Conservation (phyloP, 108 stramenopile species). For the Cyclotella sp. region DNA sequence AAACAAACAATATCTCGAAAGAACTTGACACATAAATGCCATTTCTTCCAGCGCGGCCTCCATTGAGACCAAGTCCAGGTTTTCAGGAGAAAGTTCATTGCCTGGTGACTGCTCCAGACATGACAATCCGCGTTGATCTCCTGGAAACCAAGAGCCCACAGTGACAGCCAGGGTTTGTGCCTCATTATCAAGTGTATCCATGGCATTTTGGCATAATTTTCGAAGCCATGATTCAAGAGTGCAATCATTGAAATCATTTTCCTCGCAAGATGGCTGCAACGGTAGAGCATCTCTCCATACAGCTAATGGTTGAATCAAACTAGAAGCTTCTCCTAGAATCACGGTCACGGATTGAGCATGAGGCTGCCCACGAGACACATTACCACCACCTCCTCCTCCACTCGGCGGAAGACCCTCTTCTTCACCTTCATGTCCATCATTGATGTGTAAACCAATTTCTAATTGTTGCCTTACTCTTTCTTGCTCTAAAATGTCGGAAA, state of each 20-base stretch:
- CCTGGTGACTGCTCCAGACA: slow-evolving; percentile 19
- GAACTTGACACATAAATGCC: slow-evolving; percentile 79
- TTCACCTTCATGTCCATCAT: slow-evolving; percentile 51
- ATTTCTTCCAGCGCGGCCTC: slow-evolving; percentile 82
- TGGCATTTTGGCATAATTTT: slow-evolving; percentile 60
- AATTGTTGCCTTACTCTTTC: slow-evolving; percentile 37
- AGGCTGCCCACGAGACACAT: slow-evolving; percentile 41
- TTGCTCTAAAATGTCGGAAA: slow-evolving; percentile 48
- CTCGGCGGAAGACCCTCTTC: slow-evolving; percentile 27
- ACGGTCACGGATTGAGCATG: slow-evolving; percentile 74
- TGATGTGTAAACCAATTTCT: slow-evolving; percentile 41
- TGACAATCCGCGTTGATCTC: slow-evolving; percentile 49
- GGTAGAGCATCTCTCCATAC: slow-evolving; percentile 71
- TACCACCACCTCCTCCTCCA: neutral
- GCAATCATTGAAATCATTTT: neutral
- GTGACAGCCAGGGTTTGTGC: slow-evolving; percentile 68
- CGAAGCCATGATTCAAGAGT: slow-evolving; percentile 15
- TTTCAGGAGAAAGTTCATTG: slow-evolving; percentile 4
- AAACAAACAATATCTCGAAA: slow-evolving; percentile 66
- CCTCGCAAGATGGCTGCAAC: neutral
- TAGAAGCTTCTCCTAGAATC: slow-evolving; percentile 75
- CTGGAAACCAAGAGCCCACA: slow-evolving; percentile 77
- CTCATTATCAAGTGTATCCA: slow-evolving; percentile 67
- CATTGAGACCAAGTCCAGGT: slow-evolving; percentile 40
- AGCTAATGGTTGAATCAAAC: slow-evolving; percentile 82